phyloP scores from a whole-genome alignment of 2,329 filamentous ascomycete species.

The Talaromyces albobiverticillius region DNA sequence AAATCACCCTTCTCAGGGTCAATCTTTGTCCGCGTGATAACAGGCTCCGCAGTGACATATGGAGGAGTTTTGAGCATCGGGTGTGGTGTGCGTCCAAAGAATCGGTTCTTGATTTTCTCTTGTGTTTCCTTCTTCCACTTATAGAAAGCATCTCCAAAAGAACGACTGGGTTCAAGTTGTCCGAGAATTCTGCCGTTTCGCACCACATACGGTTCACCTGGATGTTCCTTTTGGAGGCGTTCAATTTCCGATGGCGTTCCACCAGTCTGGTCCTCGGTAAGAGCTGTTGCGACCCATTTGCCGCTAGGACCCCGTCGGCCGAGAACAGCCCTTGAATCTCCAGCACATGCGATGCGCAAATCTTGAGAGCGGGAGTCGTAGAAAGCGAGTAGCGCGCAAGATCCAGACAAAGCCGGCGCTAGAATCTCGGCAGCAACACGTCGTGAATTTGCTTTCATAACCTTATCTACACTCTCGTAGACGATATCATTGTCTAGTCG shows the following conservation, averaged over 20 bases:
- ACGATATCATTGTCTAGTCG: slow-evolving; percentile 92
- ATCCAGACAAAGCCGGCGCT: slow-evolving; percentile 91
- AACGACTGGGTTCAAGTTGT: slow-evolving; percentile 85
- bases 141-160: slow-evolving; percentile 95
- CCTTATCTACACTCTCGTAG: slow-evolving; percentile 86
- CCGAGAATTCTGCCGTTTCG: slow-evolving; percentile 87
- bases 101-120: slow-evolving; percentile 74
- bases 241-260: slow-evolving; percentile 79
- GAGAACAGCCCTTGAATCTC: slow-evolving; percentile 91
- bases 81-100: slow-evolving; percentile 80
- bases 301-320: slow-evolving; percentile 73
- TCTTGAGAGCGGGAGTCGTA: slow-evolving; percentile 87
- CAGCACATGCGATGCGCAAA: slow-evolving; percentile 89
- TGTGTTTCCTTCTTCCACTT: slow-evolving; percentile 91
- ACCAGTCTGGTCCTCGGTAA: slow-evolving; percentile 93
- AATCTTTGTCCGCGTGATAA: slow-evolving; percentile 90
- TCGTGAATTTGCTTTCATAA: slow-evolving; percentile 84
- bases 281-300: slow-evolving; percentile 87
- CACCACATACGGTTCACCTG: slow-evolving; percentile 82
- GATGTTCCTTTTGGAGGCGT: slow-evolving; percentile 80
- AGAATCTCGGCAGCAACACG: slow-evolving; percentile 87
- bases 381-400: slow-evolving; percentile 92
- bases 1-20: slow-evolving; percentile 90
- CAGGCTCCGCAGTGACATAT: slow-evolving; percentile 93
- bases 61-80: slow-evolving; percentile 82